phyloP scores from a whole-genome alignment of 352 stramenopile genomes.

The Globisporangium uncinulatum region DNA sequence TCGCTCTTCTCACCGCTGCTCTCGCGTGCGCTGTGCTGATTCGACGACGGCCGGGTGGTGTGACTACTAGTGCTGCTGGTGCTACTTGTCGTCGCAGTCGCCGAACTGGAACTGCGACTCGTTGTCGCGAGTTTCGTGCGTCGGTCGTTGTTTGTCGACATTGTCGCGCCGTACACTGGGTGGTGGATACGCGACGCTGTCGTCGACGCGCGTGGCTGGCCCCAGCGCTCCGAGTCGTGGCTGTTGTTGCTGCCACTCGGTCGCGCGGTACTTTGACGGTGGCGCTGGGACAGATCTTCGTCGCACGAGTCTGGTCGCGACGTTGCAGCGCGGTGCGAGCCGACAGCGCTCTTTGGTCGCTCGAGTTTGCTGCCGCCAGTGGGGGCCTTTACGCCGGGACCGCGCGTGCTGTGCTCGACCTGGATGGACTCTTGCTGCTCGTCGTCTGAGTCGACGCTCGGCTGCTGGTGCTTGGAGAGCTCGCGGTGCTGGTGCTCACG shows the following conservation, averaged over 20 bases:
- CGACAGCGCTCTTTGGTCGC: conserved; percentile 39
- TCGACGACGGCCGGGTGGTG: conserved; percentile 11
- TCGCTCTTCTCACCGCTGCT: conserved; percentile 26
- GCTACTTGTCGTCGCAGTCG: background rate
- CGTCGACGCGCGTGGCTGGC: conserved; percentile 26
- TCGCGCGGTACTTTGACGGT: conserved; percentile 17
- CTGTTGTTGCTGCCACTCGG: conserved; percentile 28
- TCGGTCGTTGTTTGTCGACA: conserved; percentile 27
- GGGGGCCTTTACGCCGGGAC: conserved; percentile 8
- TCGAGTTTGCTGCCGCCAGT: conserved; percentile 20
- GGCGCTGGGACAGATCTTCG: conserved; percentile 19
- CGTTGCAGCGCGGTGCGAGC: conserved; percentile 10
- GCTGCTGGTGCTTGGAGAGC: conserved; percentile 14
- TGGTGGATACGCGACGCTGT: conserved; percentile 26
- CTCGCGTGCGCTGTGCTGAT: conserved; percentile 21
- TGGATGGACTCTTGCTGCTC: conserved; percentile 34
- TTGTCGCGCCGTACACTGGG: conserved; percentile 28
- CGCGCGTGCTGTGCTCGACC: conserved; percentile 26
- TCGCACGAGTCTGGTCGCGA: conserved; percentile 15
- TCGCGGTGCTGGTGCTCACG: conserved; percentile 16
- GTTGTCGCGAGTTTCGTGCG: conserved; percentile 6
- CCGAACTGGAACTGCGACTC: conserved; percentile 9
- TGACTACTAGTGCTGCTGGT: background rate
- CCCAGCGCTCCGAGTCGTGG: conserved; percentile 43
- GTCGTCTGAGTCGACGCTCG: conserved; percentile 31